A percentile compares a stretch with the other conserved stretches of the same genome.
These are phyloP conservation scores for Glycyrrhiza uralensis DNA, from an alignment of 306 rosid species.

Conservation along the genomic window DNA sequence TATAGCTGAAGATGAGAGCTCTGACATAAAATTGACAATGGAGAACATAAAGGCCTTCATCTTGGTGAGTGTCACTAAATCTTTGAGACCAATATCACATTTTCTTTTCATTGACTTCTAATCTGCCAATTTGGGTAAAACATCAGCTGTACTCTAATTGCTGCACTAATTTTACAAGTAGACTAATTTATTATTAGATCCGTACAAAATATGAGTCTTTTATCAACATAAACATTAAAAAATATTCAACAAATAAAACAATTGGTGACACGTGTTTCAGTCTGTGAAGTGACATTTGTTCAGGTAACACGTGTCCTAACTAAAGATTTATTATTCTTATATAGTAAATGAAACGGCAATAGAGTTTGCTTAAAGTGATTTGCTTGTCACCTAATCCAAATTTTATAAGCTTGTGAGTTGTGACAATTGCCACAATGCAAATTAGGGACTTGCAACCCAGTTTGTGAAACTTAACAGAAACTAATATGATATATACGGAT, in stretches of 20 bases:
- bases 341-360: no score
- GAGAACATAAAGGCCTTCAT: slow-evolving; percentile 68
- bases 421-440: background rate
- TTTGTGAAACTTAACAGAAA: background rate
- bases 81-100: background rate
- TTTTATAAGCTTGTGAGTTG: background rate
- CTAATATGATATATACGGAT: background rate
- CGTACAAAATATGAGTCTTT: no score
- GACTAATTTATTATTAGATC: no score
- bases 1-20: slow-evolving; percentile 39
- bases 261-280: no score
- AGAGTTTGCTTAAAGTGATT: background rate
- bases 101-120: background rate
- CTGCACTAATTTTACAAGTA: background rate
- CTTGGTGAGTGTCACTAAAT: slow-evolving; percentile 39
- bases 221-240: no score
- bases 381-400: background rate
- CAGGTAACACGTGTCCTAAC: no score
- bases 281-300: no score
- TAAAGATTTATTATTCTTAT: no score
- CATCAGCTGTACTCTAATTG: background rate
- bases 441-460: background rate
- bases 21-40: slow-evolving; percentile 43
- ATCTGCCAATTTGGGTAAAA: background rate
- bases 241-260: no score